Conservation (phyloP, 495 filamentous ascomycete genomes). For the Choiromyces venosus region DNA sequence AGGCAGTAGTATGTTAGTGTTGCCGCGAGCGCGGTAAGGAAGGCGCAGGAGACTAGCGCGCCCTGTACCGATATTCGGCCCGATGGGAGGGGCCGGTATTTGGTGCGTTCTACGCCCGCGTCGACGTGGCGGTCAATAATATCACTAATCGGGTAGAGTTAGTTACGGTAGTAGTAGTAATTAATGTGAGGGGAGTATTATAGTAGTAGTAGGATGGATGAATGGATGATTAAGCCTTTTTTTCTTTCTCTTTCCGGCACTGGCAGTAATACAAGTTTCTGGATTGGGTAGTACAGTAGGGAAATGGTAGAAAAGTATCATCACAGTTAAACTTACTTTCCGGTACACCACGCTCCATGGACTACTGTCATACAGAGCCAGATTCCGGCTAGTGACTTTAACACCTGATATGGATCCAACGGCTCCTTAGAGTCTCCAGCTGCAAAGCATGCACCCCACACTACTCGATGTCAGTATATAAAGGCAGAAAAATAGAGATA, state of each 20-base stretch:
- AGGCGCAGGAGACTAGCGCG: not conserved
- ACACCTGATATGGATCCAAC: not conserved
- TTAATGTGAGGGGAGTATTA: not conserved
- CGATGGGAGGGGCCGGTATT: slow-evolving; percentile 6
- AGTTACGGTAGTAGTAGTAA: not conserved
- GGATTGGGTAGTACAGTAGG: not conserved
- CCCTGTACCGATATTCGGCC: slow-evolving; percentile 1
- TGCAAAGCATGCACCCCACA: slow-evolving; percentile 6
- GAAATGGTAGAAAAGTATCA: not conserved
- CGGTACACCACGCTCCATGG: slow-evolving; percentile 3
- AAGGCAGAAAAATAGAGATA: not conserved
- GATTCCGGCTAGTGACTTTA: not conserved
- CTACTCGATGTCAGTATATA: not conserved
- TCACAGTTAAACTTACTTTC: not conserved
- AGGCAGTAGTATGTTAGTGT: not conserved
- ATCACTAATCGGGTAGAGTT: slow-evolving; percentile 2
- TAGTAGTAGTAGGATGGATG: too few relatives aligned
- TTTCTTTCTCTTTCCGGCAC: not conserved
- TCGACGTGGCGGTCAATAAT: slow-evolving; percentile 3
- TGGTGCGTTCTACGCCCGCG: slow-evolving; percentile 1
- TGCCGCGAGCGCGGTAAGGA: not conserved
- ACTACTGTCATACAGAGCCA: slow-evolving; percentile 5
- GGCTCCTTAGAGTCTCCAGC: not conserved
- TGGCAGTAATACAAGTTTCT: not conserved
- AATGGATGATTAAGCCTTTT: not conserved